Base-by-base conservation (phyloP, 2,329 filamentous ascomycete species). In the Penicillium sp. region DNA sequence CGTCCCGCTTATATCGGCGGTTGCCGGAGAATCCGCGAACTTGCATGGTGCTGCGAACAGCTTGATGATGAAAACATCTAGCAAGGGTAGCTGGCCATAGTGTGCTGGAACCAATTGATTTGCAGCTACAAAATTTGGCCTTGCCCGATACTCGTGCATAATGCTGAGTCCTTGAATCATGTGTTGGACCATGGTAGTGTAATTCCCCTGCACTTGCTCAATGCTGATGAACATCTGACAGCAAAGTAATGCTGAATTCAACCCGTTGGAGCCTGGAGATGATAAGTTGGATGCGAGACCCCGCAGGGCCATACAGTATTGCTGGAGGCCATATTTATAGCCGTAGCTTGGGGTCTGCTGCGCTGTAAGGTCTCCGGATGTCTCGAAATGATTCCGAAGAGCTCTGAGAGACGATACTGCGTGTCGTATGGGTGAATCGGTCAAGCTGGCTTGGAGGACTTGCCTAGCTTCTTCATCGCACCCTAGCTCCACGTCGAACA, bases 201-300 rank as follows among this genome's bases (percentile, higher is more conserved):
- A 48, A 45, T 57, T 52, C 18, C 42, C 35, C 26, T 43, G 55
- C 16, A 52, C 30, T 49, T 57, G 55, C 55, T 57, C 55, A 45
- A 57, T 57, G 35, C 55, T 57, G 43, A 57, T 57, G 21, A 57
- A 57, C 43, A 57, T 40, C 7, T 57, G 49, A 33, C 55, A 57
- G 33, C 55, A 57, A 45, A 57, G 55, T 45, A 57, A 52, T 45
- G 45, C 43, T 20, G 55, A 57, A 43, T 53, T 57, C 33, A 57
- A 45, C 9, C 23, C 43, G 18, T 21, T 35, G 14, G 49, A 35
- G 24, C 42, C 2, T 12, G 48, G 42, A 18, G 23, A 56, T 7
- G 55, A 57, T 35, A 57, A 42, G 43, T 52, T 53, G 18, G 43
- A 57, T 11, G 55, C 55, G 30, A 57, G 55, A 12, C 24, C 35